Evolutionary conservation across 345 rosid species (phyloP).

Genomic region (Hypericum androsaemum): DNA sequence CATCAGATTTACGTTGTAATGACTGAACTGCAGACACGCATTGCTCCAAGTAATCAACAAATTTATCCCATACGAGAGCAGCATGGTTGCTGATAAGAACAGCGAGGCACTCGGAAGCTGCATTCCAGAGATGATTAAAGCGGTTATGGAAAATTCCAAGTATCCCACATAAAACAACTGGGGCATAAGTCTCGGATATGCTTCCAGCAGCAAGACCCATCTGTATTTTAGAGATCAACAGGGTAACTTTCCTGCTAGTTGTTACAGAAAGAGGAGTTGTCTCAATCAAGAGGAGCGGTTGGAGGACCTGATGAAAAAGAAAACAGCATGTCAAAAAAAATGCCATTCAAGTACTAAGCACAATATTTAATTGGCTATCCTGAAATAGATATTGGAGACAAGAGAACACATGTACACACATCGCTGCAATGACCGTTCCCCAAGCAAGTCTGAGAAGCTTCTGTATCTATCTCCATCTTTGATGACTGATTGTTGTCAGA

Average conservation of each 20-base stretch:
- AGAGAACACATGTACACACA: constrained; percentile 34
- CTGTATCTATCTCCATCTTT: constrained; percentile 40
- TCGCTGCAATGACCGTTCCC: constrained; percentile 21
- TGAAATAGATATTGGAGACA: not conserved
- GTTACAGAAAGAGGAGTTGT: constrained; percentile 49
- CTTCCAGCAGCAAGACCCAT: constrained; percentile 54
- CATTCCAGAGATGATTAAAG: constrained; percentile 53
- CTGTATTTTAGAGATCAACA: constrained; percentile 50
- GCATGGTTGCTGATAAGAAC: constrained; percentile 44
- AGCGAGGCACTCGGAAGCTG: constrained; percentile 68
- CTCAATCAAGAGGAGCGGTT: constrained; percentile 53
- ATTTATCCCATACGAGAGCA: constrained; percentile 51
- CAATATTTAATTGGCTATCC: too few relatives aligned
- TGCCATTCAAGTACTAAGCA: too few relatives aligned
- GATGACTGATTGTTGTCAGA: constrained; percentile 31
- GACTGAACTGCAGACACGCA: constrained; percentile 35
- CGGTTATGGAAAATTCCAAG: constrained; percentile 69
- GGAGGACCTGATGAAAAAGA: constrained; percentile 52
- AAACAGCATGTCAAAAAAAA: constrained; percentile 1
- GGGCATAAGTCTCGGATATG: constrained; percentile 44
- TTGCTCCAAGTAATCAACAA: constrained; percentile 37
- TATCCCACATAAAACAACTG: constrained; percentile 54
- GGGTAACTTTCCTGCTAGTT: constrained; percentile 52
- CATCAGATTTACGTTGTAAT: constrained; percentile 24
- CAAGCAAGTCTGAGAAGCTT: constrained; percentile 22